These are phyloP conservation scores for Spiromastix sp. DNA, from an alignment of 2,329 filamentous ascomycete genomes.

Conservation along the genomic window DNA sequence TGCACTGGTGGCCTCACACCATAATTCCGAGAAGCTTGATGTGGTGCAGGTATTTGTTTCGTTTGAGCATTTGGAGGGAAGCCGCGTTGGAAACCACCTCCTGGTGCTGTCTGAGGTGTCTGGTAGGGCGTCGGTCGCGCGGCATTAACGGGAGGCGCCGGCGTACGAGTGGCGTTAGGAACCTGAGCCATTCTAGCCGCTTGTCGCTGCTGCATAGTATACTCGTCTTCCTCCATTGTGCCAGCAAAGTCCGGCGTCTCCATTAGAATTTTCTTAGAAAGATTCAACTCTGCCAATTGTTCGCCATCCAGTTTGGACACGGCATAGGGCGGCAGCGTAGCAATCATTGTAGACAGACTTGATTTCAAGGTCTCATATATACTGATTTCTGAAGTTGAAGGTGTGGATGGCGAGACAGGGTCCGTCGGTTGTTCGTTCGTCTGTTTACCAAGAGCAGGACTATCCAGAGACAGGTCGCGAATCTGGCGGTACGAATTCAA, in stretches of 20 bases:
- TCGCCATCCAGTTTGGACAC: conserved; percentile 80
- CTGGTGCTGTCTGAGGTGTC: conserved; percentile 21
- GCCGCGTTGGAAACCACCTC: conserved; percentile 21
- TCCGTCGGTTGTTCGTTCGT: conserved; percentile 17
- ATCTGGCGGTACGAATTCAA: conserved; percentile 53
- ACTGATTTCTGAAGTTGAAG: conserved; percentile 45
- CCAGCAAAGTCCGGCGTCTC: conserved; percentile 65
- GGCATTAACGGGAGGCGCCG: conserved; percentile 20
- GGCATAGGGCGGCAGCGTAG: conserved; percentile 69
- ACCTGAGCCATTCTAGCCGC: conserved; percentile 21
- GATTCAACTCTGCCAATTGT: conserved; percentile 69
- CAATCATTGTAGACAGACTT: conserved; percentile 63
- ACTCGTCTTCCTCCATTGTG: conserved; percentile 74
- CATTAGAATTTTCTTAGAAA: conserved; percentile 68
- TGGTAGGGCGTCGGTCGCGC: conserved; percentile 19
- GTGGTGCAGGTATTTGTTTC: conserved; percentile 18
- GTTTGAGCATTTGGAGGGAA: conserved; percentile 21
- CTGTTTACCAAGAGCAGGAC: conserved; percentile 19
- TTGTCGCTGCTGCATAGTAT: conserved; percentile 41
- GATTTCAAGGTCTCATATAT: conserved; percentile 65
- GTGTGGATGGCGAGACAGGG: conserved; percentile 37
- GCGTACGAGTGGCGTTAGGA: conserved; percentile 21
- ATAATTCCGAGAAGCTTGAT: conserved; percentile 22
- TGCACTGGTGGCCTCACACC: conserved; percentile 22
- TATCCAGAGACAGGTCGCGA: conserved; percentile 37